Conservation (phyloP, 2,329 filamentous ascomycete species). For the Berkeleyomyces rouxiae region DNA sequence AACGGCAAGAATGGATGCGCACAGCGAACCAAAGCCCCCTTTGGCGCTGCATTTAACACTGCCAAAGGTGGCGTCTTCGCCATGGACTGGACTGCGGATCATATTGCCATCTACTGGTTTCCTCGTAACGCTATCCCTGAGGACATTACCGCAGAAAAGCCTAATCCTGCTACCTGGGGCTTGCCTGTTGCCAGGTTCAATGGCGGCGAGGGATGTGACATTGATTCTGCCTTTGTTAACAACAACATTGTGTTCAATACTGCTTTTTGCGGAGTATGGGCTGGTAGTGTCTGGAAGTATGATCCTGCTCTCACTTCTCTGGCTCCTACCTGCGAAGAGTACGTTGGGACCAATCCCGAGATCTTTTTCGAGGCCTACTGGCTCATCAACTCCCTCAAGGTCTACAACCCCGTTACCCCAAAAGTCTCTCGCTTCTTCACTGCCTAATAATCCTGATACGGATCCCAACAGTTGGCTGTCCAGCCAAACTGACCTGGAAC, state of each 20-base stretch:
- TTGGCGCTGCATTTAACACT: slow-evolving; percentile 55
- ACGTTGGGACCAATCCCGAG: slow-evolving; percentile 51
- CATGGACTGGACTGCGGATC: slow-evolving; percentile 55
- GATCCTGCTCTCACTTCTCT: slow-evolving; percentile 41
- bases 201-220: slow-evolving; percentile 50
- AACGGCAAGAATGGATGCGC: slow-evolving; percentile 43
- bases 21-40: slow-evolving; percentile 35
- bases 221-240: slow-evolving; percentile 49
- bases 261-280: slow-evolving; percentile 80
- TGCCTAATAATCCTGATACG: too few species aligned
- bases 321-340: slow-evolving; percentile 51
- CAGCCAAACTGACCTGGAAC: too few species aligned
- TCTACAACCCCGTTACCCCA: slow-evolving; percentile 24
- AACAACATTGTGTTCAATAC: slow-evolving; percentile 70
- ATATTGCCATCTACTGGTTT: slow-evolving; percentile 40
- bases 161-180: slow-evolving; percentile 54
- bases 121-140: slow-evolving; percentile 33
- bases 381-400: slow-evolving; percentile 54
- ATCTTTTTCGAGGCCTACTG: slow-evolving; percentile 63
- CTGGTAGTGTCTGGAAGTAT: slow-evolving; percentile 47
- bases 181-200: slow-evolving; percentile 51
- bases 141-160: slow-evolving; percentile 43
- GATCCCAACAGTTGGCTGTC: too few species aligned
- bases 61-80: slow-evolving; percentile 54
- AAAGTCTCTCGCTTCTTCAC: too few species aligned